These are phyloP conservation scores for Thecaphora frezii DNA, from an alignment of 1,284 basidiomycete species.

Conservation along the genomic window DNA sequence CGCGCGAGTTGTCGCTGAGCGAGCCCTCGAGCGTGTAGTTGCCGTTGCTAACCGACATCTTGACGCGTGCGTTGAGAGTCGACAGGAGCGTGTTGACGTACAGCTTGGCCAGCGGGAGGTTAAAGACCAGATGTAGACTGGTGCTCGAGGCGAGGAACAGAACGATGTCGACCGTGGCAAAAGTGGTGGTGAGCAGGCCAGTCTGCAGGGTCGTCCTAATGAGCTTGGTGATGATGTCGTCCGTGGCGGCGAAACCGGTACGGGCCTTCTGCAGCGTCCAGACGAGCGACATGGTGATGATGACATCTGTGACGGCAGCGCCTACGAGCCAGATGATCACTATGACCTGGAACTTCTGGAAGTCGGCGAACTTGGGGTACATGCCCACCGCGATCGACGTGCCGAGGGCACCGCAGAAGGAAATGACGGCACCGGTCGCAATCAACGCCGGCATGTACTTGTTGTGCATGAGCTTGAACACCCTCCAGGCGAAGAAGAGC, in stretches of 20 bases:
- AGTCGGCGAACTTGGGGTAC: slow-evolving; percentile 32
- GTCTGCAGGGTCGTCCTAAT: slow-evolving; percentile 52
- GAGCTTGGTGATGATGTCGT: slow-evolving; percentile 52
- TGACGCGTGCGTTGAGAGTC: slow-evolving; percentile 51
- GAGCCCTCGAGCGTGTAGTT: slow-evolving; percentile 41
- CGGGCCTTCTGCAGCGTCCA: slow-evolving; percentile 47
- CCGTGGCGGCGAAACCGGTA: slow-evolving; percentile 52
- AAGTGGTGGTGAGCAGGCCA: slow-evolving; percentile 44
- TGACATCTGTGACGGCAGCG: slow-evolving; percentile 46
- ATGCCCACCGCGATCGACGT: slow-evolving; percentile 50
- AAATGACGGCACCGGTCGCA: slow-evolving; percentile 18
- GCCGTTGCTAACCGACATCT: slow-evolving; percentile 12
- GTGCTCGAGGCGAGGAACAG: slow-evolving; percentile 45
- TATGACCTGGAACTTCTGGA: slow-evolving; percentile 52
- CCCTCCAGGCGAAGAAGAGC: slow-evolving; percentile 54
- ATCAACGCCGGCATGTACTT: slow-evolving; percentile 40
- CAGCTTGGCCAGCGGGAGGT: slow-evolving; percentile 52
- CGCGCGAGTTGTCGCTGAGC: slow-evolving; percentile 23
- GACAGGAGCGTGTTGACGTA: slow-evolving; percentile 55
- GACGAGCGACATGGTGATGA: slow-evolving; percentile 46
- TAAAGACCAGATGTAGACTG: slow-evolving; percentile 51
- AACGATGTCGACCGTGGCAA: slow-evolving; percentile 48
- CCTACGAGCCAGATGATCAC: slow-evolving; percentile 52
- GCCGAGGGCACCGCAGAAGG: slow-evolving; percentile 43
- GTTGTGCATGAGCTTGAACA: slow-evolving; percentile 45